These are phyloP conservation scores for Boletus vinaceobasis DNA, from an alignment of 768 basidiomycete genomes.

Conservation along the genomic window DNA sequence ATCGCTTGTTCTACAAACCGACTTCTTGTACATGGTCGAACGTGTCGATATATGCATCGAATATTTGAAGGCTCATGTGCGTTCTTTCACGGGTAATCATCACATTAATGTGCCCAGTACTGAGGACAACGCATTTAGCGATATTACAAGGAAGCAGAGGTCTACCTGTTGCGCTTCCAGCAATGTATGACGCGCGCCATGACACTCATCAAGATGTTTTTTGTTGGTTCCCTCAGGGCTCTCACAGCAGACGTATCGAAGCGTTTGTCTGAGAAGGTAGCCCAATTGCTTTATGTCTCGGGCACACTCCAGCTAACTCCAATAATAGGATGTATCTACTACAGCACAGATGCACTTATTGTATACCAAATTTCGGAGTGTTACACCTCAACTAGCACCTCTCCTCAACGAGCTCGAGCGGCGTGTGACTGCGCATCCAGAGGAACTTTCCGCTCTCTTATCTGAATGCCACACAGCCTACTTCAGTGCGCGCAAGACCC, in stretches of 20 bases:
- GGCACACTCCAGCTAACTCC: background rate
- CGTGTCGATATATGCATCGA: constrained; percentile 93
- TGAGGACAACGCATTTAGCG: constrained; percentile 46
- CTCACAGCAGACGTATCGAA: constrained; percentile 75
- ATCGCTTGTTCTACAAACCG: constrained; percentile 82
- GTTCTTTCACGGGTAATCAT: constrained; percentile 26
- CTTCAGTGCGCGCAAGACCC: constrained; percentile 64
- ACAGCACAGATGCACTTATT: constrained; percentile 82
- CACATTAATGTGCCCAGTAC: background rate
- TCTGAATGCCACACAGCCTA: constrained; percentile 87
- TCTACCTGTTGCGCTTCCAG: constrained; percentile 95
- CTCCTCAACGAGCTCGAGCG: constrained; percentile 84
- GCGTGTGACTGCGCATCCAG: constrained; percentile 69
- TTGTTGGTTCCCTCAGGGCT: constrained; percentile 78
- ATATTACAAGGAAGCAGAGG: constrained; percentile 87
- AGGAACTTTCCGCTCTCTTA: constrained; percentile 78
- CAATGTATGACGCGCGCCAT: constrained; percentile 98
- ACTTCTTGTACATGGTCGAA: constrained; percentile 96
- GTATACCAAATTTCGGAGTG: constrained; percentile 81
- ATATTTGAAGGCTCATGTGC: constrained; percentile 81
- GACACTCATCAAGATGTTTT: constrained; percentile 98
- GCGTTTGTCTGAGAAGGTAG: constrained; percentile 71
- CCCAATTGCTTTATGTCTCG: background rate
- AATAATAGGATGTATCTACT: constrained; percentile 63
- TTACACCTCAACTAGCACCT: constrained; percentile 69